A percentile compares a stretch with the other conserved stretches of the same genome.
phyloP scores from a whole-genome alignment of 768 basidiomycete genomes.

The Pisolithus marmoratus region DNA sequence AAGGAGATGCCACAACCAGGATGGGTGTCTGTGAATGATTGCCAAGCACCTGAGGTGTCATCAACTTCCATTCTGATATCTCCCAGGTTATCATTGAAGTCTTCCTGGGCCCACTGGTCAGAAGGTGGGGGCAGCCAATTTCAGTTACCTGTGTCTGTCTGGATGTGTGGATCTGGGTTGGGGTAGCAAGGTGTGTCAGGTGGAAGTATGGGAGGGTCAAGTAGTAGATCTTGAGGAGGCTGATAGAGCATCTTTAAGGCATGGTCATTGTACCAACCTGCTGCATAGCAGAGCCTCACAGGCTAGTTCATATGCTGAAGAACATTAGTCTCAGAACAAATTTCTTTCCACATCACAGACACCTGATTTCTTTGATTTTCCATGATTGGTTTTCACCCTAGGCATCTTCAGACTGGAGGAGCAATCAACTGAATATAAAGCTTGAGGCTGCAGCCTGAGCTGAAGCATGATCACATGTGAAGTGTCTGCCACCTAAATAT shows the following conservation, averaged over 20 bases:
- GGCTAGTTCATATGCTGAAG: not conserved
- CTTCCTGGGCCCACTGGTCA: no score
- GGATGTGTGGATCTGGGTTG: no score
- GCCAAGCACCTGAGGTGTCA: not conserved
- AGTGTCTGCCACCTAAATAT: no score
- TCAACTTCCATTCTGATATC: not conserved
- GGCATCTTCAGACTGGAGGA: not conserved
- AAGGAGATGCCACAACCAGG: not conserved
- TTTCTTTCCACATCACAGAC: not conserved
- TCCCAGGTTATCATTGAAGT: not conserved
- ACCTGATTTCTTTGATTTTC: not conserved
- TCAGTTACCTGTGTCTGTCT: no score
- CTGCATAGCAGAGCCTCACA: no score
- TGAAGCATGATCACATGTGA: no score
- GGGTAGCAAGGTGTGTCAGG: not conserved
- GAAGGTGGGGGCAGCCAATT: no score
- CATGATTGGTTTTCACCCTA: not conserved
- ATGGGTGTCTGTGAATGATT: not conserved
- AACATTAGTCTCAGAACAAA: not conserved
- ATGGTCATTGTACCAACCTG: not conserved
- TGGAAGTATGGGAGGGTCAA: no score
- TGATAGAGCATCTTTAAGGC: no score
- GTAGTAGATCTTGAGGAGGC: no score
- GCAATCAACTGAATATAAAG: no score
- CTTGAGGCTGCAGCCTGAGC: no score